A percentile compares a stretch with the other conserved stretches of the same genome.
Evolutionary conservation across 2,329 filamentous ascomycete species (phyloP).

Genomic region (Anthostomella pinea): DNA sequence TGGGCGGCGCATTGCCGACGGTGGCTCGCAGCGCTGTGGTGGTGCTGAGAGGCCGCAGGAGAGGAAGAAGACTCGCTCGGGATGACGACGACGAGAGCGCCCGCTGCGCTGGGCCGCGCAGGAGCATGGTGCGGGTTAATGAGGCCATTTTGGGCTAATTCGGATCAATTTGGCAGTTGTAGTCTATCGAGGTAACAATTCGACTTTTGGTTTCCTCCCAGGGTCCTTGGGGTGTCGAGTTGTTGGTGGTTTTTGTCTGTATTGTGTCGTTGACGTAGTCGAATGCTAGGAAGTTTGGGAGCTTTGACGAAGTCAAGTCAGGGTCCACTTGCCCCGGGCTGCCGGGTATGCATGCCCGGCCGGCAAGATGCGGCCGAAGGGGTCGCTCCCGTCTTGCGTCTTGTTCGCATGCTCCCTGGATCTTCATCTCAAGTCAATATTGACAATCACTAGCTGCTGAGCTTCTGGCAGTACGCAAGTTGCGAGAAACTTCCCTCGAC

Average conservation of each 20-base stretch:
- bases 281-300: slow-evolving; percentile 9
- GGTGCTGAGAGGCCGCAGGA: slow-evolving; percentile 17
- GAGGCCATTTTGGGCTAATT: slow-evolving; percentile 18
- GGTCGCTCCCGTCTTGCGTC: not conserved
- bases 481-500: no score
- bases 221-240: no score
- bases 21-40: slow-evolving; percentile 17
- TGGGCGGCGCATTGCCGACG: slow-evolving; percentile 26
- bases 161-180: not conserved
- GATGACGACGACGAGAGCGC: slow-evolving; percentile 3
- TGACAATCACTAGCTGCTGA: no score
- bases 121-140: slow-evolving; percentile 19
- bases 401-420: no score
- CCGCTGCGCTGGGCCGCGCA: slow-evolving; percentile 21
- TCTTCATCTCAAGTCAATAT: no score
- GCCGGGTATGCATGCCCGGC: no score
- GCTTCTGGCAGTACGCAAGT: no score
- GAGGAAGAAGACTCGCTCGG: slow-evolving; percentile 1
- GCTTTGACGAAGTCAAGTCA: slow-evolving; percentile 2
- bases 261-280: slow-evolving; percentile 18
- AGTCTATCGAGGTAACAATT: no score
- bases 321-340: no score
- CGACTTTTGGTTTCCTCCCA: no score
- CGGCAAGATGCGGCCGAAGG: no score
- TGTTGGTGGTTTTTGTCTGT: slow-evolving; percentile 1